These are phyloP conservation scores for Ogataea populi-albae DNA, from an alignment of 805 yeast genomes.

Conservation along the genomic window DNA sequence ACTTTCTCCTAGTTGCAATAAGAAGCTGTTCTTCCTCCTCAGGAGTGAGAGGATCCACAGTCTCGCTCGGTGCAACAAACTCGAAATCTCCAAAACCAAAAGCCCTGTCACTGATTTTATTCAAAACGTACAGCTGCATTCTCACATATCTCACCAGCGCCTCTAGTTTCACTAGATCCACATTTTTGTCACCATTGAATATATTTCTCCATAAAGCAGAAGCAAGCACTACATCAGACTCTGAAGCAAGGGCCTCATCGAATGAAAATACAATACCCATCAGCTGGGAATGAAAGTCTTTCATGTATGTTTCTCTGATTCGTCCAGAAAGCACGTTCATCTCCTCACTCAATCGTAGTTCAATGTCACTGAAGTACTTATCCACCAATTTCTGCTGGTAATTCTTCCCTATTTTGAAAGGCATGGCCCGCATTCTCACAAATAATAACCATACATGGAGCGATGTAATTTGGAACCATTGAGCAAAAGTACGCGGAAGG, in stretches of 20 bases:
- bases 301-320: slow-evolving; percentile 79
- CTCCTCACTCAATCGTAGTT: slow-evolving; percentile 78
- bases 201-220: slow-evolving; percentile 87
- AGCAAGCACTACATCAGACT: slow-evolving; percentile 68
- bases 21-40: slow-evolving; percentile 59
- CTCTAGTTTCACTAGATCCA: slow-evolving; percentile 80
- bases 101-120: slow-evolving; percentile 83
- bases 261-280: slow-evolving; percentile 87
- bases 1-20: slow-evolving; percentile 48
- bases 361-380: slow-evolving; percentile 86
- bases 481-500: slow-evolving; percentile 84
- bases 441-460: slow-evolving; percentile 92
- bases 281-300: slow-evolving; percentile 86
- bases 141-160: slow-evolving; percentile 88
- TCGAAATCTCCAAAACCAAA: slow-evolving; percentile 88
- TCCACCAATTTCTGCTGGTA: slow-evolving; percentile 93
- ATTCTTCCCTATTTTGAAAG: slow-evolving; percentile 80
- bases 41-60: slow-evolving; percentile 66
- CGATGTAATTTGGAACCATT: slow-evolving; percentile 91
- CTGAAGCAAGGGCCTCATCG: slow-evolving; percentile 85
- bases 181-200: slow-evolving; percentile 78
- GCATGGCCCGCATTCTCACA: slow-evolving; percentile 96
- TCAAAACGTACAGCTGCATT: slow-evolving; percentile 83
- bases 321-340: slow-evolving; percentile 79
- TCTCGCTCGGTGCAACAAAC: slow-evolving; percentile 79